A percentile compares a stretch with the other conserved stretches of the same genome.
Conservation (phyloP, 306 rosid species). For the Morella rubra region DNA sequence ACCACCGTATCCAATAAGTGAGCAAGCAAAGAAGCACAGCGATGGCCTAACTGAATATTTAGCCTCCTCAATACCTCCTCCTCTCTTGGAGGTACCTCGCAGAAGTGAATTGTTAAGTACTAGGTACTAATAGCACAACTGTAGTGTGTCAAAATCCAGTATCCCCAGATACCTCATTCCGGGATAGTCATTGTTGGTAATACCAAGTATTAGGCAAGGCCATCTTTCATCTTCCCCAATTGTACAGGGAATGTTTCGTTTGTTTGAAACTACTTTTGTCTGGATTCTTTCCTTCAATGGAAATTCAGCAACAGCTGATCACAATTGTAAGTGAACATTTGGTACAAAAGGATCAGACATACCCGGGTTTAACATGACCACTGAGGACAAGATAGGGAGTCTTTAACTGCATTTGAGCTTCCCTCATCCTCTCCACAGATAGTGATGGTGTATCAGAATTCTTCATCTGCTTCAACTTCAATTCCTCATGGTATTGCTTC, state of each 20-base stretch:
- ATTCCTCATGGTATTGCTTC: conserved; percentile 84
- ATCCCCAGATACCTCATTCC: neutral
- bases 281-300: neutral
- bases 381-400: conserved; percentile 95
- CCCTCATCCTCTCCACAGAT: conserved; percentile 95
- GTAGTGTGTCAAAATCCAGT: neutral
- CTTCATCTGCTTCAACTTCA: conserved; percentile 90
- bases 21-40: neutral
- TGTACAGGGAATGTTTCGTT: conserved; percentile 9
- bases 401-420: conserved; percentile 75
- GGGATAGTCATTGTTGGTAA: neutral
- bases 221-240: conserved; percentile 14
- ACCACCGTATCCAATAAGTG: neutral
- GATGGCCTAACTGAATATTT: neutral
- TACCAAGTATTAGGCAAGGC: conserved; percentile 4
- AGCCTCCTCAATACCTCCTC: neutral
- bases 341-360: conserved; percentile 25
- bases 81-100: neutral
- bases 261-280: neutral
- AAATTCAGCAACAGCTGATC: conserved; percentile 11
- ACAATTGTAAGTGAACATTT: neutral
- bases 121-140: neutral
- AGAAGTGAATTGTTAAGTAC: neutral
- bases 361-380: conserved; percentile 94
- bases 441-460: conserved; percentile 84